Evolutionary conservation across 2,329 filamentous ascomycete species (phyloP), one percentile per base, ranked within the genome.

Genomic region (Laburnicola sp.): DNA sequence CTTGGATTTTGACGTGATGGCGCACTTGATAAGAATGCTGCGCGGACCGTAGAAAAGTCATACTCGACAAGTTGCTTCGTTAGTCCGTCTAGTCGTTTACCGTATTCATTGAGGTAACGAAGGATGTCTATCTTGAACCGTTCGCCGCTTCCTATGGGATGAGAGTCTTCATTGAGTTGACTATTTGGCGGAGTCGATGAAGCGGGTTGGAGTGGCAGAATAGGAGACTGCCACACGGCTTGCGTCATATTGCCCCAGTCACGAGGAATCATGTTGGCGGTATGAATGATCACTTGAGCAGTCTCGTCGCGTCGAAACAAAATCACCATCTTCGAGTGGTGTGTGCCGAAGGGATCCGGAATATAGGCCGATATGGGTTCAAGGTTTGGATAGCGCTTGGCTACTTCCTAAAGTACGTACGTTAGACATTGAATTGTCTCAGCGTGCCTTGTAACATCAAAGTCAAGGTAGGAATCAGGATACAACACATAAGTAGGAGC

Each of bases 201-300:
- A 6, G 32, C 3, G 57, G 60, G 4, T 63, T 50, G 7, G 3
- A 82, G 71, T 0, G 88, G 85, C 1, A 96, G 81, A 1, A 82
- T 66, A 0, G 89, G 89, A 0, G 89, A 93, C 43, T 76, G 78
- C 91, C 91, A 96, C 4, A 89, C 82, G 1, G 84, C 90, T 69
- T 96, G 91, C 0, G 86, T 88, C 88, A 96, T 89, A 60, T 94
- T 94, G 1, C 79, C 82, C 91, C 91, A 96, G 69, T 96, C 91
- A 48, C 86, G 85, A 3, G 80, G 66, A n/a, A 96, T 93, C 87
- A 96, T 91, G 62, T 96, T 96, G 16, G 91, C 90, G 0, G 91
- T 96, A 62, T 95, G 89, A 27, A 96, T 91, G 49, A 95, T 74
- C 4, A 96, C 76, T 72, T 95, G 88, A 0, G 87, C 88, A 0